Base-by-base conservation (phyloP, 495 filamentous ascomycete genomes). In the Trichocladium uniseriatum region DNA sequence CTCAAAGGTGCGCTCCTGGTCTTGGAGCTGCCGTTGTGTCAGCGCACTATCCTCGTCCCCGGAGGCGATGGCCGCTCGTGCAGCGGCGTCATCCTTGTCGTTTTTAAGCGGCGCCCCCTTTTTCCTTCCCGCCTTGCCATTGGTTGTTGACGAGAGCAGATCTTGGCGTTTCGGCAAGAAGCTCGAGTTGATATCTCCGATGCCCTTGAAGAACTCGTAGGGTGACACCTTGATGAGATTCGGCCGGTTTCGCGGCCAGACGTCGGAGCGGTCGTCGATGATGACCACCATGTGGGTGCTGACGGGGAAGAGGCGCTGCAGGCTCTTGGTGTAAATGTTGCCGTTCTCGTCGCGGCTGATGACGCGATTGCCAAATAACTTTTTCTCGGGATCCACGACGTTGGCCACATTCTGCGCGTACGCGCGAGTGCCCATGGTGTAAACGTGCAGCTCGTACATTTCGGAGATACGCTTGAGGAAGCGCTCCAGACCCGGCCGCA, bases 211-310 rank as follows among this genome's bases (percentile, higher is more conserved):
- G 64, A 99, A 99, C 61, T 97, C 90, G 63, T 94, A 99, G 6
- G 89, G 87, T 13, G 77, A 78, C 27, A 99, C 94, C 67, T 94
- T 95, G 69, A 99, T 87, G 19, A 99, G 75, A 57, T 99, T 96
- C 10, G 83, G 78, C 56, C 84, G 83, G 78, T 94, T 97, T 40
- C 83, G 81, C n/a, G 76, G 76, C 92, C 92, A 99, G n/a, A 99
- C 90, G 63, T 99, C 92, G 28, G 87, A 88, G 55, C 92, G 79
- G 60, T 99, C 92, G 64, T 99, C 92, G 52, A 99, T 99, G 59
- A 99, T 95, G 22, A 94, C 89, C 16, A 95, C 92, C 92, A 99
- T 99, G 69, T 94, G 91, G 9, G 90, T 96, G 68, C 95, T 92
- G 37, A 94, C 86, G 14, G 92, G 92, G 64, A 99, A 99, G 29